phyloP scores from a whole-genome alignment of 805 yeast genomes.

The Candida railenensis region DNA sequence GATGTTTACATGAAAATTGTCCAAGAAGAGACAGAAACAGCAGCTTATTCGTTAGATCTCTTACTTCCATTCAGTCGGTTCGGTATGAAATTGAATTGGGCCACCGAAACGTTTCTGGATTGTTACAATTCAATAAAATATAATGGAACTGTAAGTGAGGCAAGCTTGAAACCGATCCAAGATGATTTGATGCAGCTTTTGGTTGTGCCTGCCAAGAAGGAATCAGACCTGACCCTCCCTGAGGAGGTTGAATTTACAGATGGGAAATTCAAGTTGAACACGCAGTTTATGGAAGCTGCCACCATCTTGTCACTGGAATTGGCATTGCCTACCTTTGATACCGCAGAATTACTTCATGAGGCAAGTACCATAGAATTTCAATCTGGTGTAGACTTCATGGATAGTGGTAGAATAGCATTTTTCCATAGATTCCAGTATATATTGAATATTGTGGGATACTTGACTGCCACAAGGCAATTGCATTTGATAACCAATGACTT shows the following conservation, averaged over 20 bases:
- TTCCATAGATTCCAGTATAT: constrained; percentile 70
- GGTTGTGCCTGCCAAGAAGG: constrained; percentile 43
- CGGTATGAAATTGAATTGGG: constrained; percentile 28
- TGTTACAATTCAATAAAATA: constrained; percentile 46
- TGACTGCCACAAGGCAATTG: constrained; percentile 21
- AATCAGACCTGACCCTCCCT: constrained; percentile 21
- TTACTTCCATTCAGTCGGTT: neutral
- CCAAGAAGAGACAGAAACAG: too few species aligned
- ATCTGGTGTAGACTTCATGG: constrained; percentile 51
- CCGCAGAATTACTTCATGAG: constrained; percentile 65
- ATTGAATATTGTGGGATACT: constrained; percentile 54
- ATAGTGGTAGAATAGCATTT: constrained; percentile 66
- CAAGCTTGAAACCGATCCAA: constrained; percentile 30
- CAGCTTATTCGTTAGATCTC: neutral
- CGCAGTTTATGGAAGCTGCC: constrained; percentile 61
- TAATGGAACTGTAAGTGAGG: constrained; percentile 19
- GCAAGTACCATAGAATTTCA: constrained; percentile 38
- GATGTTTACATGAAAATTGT: too few species aligned
- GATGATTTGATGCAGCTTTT: constrained; percentile 47
- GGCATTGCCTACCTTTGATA: constrained; percentile 66
- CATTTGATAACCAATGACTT: constrained; percentile 7
- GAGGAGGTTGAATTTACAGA: constrained; percentile 46
- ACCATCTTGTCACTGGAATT: constrained; percentile 53
- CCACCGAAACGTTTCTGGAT: constrained; percentile 38
- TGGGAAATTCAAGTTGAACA: constrained; percentile 62